Percentiles rank a stretch among this genome's conserved stretches.
phyloP scores from a whole-genome alignment of 1,284 basidiomycete species.

The Clitocybe nebularis region DNA sequence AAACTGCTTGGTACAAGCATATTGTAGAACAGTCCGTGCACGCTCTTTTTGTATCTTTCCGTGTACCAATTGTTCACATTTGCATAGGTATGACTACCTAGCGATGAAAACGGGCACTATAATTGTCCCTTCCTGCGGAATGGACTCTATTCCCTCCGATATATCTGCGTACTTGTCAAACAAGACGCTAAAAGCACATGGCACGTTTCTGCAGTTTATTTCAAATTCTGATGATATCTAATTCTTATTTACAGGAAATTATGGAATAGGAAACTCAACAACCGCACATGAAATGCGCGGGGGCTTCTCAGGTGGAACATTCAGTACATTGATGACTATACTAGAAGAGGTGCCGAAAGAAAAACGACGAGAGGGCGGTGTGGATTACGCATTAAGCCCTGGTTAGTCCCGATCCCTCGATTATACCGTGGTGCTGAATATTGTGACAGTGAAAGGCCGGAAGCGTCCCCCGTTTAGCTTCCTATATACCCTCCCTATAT shows the following conservation, averaged over 20 bases:
- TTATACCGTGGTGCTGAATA: slow-evolving; percentile 1
- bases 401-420: slow-evolving; percentile 28
- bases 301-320: slow-evolving; percentile 68
- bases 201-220: too few species aligned
- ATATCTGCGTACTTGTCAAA: slow-evolving; percentile 52
- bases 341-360: slow-evolving; percentile 46
- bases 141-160: slow-evolving; percentile 74
- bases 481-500: slow-evolving; percentile 46
- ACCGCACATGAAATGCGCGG: slow-evolving; percentile 51
- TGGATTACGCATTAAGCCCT: slow-evolving; percentile 55
- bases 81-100: slow-evolving; percentile 52
- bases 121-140: slow-evolving; percentile 68
- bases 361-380: slow-evolving; percentile 28
- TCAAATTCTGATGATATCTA: too few species aligned
- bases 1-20: slow-evolving; percentile 33
- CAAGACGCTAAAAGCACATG: slow-evolving; percentile 36
- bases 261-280: slow-evolving; percentile 30
- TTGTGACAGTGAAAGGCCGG: slow-evolving; percentile 36
- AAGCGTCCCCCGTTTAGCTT: slow-evolving; percentile 33
- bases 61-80: background rate
- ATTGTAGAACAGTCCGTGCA: slow-evolving; percentile 35
- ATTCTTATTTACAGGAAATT: too few species aligned
- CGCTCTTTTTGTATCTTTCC: background rate
- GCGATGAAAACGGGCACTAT: slow-evolving; percentile 64
- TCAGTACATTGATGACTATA: slow-evolving; percentile 47